These are phyloP conservation scores for Smallanthus sonchifolius DNA, from an alignment of 129 eudicot species.

Conservation along the genomic window DNA sequence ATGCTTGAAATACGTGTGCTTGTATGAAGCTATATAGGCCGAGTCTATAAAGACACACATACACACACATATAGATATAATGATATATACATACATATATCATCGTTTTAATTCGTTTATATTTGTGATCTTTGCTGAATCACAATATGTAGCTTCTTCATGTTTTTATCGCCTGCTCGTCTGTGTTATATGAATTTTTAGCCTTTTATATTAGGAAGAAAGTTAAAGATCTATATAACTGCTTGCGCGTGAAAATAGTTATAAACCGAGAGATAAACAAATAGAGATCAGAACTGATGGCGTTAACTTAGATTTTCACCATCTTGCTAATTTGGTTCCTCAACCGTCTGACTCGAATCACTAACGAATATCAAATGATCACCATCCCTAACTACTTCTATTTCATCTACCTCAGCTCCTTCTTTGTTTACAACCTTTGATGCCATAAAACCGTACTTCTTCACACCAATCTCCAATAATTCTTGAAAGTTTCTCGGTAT, in stretches of 20 bases:
- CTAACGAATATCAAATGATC: slow-evolving; percentile 66
- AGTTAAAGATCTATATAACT: neutral
- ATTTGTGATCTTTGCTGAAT: neutral
- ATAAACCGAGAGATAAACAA: neutral
- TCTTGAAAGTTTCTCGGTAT: slow-evolving; percentile 66
- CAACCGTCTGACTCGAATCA: slow-evolving; percentile 23
- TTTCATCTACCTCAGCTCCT: slow-evolving; percentile 73
- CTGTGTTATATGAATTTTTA: neutral
- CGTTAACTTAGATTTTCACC: slow-evolving; percentile 16
- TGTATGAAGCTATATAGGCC: slow-evolving; percentile 7
- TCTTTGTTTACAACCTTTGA: slow-evolving; percentile 46
- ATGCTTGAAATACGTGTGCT: neutral
- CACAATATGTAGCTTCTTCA: neutral
- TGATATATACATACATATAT: neutral
- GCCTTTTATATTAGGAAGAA: neutral
- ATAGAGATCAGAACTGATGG: neutral
- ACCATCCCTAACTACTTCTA: slow-evolving; percentile 80
- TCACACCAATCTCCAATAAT: slow-evolving; percentile 45
- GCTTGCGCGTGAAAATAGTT: neutral
- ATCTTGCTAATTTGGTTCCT: neutral
- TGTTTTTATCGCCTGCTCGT: neutral
- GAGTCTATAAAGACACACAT: neutral
- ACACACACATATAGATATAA: neutral
- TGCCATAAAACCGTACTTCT: slow-evolving; percentile 59
- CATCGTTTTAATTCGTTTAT: neutral